Conservation (phyloP, 2,329 filamentous ascomycete species). For the Botryotinia convoluta region DNA sequence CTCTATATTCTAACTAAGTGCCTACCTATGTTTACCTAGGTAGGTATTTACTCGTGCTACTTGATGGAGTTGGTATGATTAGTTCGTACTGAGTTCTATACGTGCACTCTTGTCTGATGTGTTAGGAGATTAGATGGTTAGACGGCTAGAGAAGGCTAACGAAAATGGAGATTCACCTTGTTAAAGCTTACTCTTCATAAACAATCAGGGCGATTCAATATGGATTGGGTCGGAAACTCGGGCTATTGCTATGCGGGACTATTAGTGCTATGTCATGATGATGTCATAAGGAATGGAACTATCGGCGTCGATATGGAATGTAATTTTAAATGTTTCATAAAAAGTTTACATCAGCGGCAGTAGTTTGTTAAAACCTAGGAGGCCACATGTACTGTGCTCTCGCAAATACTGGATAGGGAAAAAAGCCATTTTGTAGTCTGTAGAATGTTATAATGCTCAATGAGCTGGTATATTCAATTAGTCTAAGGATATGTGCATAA, state of each 20-base stretch:
- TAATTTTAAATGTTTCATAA: background rate
- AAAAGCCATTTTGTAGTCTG: background rate
- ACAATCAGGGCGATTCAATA: background rate
- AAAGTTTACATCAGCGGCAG: too few relatives aligned
- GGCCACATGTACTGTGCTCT: too few relatives aligned
- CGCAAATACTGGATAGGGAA: background rate
- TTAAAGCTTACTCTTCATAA: background rate
- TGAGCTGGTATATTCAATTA: slow-evolving; percentile 8
- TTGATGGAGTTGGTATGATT: background rate
- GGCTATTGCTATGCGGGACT: background rate
- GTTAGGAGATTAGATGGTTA: background rate
- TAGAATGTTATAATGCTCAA: background rate
- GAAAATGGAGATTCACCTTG: too few relatives aligned
- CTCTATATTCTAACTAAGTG: background rate
- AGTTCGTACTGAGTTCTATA: background rate
- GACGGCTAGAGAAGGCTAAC: background rate
- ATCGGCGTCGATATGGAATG: background rate
- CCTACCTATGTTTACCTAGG: background rate
- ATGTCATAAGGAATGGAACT: background rate
- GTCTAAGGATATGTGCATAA: background rate
- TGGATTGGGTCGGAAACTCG: background rate
- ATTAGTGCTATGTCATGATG: background rate
- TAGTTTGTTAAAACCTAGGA: background rate
- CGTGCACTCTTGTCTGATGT: background rate
- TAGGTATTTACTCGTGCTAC: background rate